phyloP scores from a whole-genome alignment of 371 early-diverging fungal species.

The Zopfochytrium polystomum region DNA sequence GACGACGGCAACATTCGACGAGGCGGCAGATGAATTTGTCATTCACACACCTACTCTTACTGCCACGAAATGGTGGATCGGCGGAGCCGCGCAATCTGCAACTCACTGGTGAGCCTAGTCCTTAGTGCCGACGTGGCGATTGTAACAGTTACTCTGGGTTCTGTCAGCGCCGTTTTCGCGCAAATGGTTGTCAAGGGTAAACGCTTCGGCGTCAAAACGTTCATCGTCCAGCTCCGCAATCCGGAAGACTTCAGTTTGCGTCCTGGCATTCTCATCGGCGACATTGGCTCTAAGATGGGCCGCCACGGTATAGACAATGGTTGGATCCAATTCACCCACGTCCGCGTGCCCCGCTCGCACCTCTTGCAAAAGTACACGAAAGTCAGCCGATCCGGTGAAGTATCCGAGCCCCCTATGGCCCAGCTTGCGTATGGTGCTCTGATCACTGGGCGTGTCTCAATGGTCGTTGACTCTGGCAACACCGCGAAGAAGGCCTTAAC shows the following conservation, averaged over 20 bases:
- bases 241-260: conserved; percentile 69
- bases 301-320: conserved; percentile 82
- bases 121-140: too few species aligned
- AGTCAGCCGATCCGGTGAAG: conserved; percentile 73
- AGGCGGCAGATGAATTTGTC: conserved; percentile 65
- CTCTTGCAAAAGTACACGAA: conserved; percentile 92
- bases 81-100: conserved; percentile 64
- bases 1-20: conserved; percentile 82
- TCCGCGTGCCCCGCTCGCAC: conserved; percentile 74
- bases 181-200: conserved; percentile 75
- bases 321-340: conserved; percentile 79
- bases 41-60: conserved; percentile 81
- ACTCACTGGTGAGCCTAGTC: conserved; percentile 58
- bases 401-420: conserved; percentile 47
- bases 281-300: conserved; percentile 72
- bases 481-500: conserved; percentile 87
- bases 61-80: conserved; percentile 93
- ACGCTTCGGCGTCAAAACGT: conserved; percentile 78
- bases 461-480: conserved; percentile 86
- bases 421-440: conserved; percentile 87
- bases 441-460: conserved; percentile 83
- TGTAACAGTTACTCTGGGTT: too few species aligned
- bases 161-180: conserved; percentile 76
- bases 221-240: conserved; percentile 85
- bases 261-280: conserved; percentile 83